Base-by-base conservation (phyloP, 148 eudicot genomes). In the Vaccinium darrowii region DNA sequence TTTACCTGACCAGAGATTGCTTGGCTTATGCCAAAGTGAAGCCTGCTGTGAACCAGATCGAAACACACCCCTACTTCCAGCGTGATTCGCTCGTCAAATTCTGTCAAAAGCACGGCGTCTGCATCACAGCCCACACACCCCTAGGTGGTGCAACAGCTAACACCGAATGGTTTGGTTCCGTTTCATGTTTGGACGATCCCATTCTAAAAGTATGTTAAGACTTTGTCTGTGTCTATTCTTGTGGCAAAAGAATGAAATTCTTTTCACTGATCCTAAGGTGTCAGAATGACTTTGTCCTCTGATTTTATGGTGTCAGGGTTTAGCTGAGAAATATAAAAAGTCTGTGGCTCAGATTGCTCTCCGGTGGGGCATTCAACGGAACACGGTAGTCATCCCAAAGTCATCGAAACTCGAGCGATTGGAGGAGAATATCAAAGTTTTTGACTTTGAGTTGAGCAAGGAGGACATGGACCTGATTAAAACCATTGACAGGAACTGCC, bases 11-110 rank as follows among this genome's bases (percentile, higher is more conserved):
- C 47, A 91, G 98, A 89, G 98, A 96, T 80, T 94, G 97, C 91
- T 87, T 94, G 86, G 98, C 94, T 8, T 96, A 96, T 86, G 86
- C 98, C 75, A 94, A 94, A 89, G 89, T 96, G 80, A 96, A 96
- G 93, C 98, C 98, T 47, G 98, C 98, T 81, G 98, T 96, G 86
- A 94, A 96, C 86, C 98, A 96, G 90, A 96, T 96, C 25, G 98
- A 96, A 89, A 92, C 98, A 27, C 98, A 96, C 86, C 98, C 98
- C 25, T 96, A 96, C 87, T 96, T 96, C 88, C 98, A 96, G 71
- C 98, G 98, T 7, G 95, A 94, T 10, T 94, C 95, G 49, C 91
- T 96, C 54, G 97, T 96, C 85, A 94, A 92, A 82, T 94, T 96
- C 89, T 93, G 96, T 80, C 98, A 93, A 86, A 96, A 94, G 90